Evolutionary conservation across 495 filamentous ascomycete genomes (phyloP).

Genomic region (Tetracladium marchalianum): DNA sequence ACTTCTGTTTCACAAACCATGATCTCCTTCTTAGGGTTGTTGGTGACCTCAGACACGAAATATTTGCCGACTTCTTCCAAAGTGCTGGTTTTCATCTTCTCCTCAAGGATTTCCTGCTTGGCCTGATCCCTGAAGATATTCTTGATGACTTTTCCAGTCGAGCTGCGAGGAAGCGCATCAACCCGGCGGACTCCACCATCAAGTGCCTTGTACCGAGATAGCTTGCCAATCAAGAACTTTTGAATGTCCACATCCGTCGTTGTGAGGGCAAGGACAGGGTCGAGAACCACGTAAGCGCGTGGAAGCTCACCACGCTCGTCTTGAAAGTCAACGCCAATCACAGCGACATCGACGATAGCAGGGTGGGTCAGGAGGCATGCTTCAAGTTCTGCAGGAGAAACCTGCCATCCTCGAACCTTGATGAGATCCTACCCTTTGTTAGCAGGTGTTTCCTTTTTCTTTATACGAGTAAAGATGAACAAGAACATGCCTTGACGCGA

Average conservation of each 20-base stretch:
- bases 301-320: constrained; percentile 54
- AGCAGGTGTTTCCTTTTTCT: too few species aligned
- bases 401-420: constrained; percentile 80
- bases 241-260: constrained; percentile 33
- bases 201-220: constrained; percentile 47
- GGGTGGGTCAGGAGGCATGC: constrained; percentile 61
- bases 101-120: constrained; percentile 33
- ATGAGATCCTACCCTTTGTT: constrained; percentile 60
- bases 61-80: too few species aligned
- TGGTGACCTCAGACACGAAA: too few species aligned
- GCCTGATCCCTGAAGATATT: constrained; percentile 50
- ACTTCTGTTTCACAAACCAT: too few species aligned
- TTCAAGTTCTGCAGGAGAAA: constrained; percentile 83
- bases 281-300: constrained; percentile 48
- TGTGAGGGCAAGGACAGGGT: constrained; percentile 40
- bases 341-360: constrained; percentile 61
- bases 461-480: too few species aligned
- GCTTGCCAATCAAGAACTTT: constrained; percentile 36
- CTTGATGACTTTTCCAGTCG: constrained; percentile 66
- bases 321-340: constrained; percentile 56
- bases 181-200: constrained; percentile 61
- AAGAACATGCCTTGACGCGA: constrained; percentile 60
- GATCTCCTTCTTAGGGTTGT: too few species aligned
- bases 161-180: constrained; percentile 51
- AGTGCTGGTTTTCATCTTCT: too few species aligned